These are phyloP conservation scores for Pueraria montana DNA, from an alignment of 306 rosid species.

Conservation along the genomic window DNA sequence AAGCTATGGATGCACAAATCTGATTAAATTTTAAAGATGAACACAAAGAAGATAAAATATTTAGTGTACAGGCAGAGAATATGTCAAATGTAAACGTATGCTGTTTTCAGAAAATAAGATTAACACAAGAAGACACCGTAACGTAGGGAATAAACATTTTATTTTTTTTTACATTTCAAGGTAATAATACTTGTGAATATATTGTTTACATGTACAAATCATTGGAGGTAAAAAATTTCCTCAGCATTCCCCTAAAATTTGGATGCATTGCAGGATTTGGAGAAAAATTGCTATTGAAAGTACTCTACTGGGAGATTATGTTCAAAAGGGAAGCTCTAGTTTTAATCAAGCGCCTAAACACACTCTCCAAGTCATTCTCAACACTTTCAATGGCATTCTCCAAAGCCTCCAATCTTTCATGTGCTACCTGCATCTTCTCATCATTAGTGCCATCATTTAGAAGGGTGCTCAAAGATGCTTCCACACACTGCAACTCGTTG, in stretches of 20 bases:
- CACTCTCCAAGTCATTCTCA: conserved; percentile 65
- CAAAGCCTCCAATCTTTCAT: conserved; percentile 60
- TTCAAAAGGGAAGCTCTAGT: conserved; percentile 78
- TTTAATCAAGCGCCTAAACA: conserved; percentile 73
- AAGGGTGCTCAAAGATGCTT: conserved; percentile 48
- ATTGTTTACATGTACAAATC: conserved; percentile 24
- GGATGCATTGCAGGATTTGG: conserved; percentile 50
- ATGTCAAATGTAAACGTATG: not conserved
- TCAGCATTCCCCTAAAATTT: conserved; percentile 56
- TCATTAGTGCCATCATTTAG: conserved; percentile 31
- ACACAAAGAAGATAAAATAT: not conserved
- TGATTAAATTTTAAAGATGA: not conserved
- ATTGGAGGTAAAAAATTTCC: conserved; percentile 30
- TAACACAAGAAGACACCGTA: not conserved
- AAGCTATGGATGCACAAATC: not conserved
- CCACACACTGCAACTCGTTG: conserved; percentile 62
- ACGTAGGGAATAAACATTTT: not conserved
- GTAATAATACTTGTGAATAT: not conserved
- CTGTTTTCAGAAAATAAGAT: not conserved
- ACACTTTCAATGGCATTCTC: conserved; percentile 61
- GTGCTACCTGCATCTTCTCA: conserved; percentile 52
- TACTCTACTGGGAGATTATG: conserved; percentile 64
- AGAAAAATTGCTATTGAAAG: not conserved
- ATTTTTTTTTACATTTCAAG: conserved; percentile 30
- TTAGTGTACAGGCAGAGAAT: not conserved